Evolutionary conservation across 2,329 filamentous ascomycete genomes (phyloP).

Genomic region (Hawksworthiomyces lignivorus): DNA sequence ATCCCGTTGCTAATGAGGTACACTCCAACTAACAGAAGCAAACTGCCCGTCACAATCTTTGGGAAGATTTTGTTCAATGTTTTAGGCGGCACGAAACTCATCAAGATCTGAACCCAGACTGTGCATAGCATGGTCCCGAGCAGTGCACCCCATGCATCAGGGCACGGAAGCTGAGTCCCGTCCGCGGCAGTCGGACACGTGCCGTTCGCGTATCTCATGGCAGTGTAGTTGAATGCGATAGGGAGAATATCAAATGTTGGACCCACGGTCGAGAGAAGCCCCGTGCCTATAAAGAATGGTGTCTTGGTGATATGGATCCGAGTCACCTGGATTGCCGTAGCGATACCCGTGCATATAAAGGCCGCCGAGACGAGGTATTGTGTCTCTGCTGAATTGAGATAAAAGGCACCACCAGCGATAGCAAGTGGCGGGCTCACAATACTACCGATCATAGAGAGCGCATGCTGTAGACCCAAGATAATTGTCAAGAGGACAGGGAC

Average conservation of each 20-base stretch:
- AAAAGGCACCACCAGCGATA: conserved; percentile 49
- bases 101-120: conserved; percentile 50
- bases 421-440: conserved; percentile 54
- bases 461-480: conserved; percentile 62
- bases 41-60: conserved; percentile 60
- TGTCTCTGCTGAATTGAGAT: conserved; percentile 44
- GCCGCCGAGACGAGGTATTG: conserved; percentile 63
- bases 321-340: conserved; percentile 59
- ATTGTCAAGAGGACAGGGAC: conserved; percentile 60
- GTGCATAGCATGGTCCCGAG: conserved; percentile 45
- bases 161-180: conserved; percentile 54
- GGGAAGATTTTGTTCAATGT: conserved; percentile 57
- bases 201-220: conserved; percentile 57
- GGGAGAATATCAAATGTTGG: conserved; percentile 62
- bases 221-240: conserved; percentile 53
- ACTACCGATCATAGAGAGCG: conserved; percentile 58
- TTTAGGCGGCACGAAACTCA: conserved; percentile 56
- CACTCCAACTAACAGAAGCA: conserved; percentile 60
- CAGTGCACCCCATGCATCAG: conserved; percentile 58
- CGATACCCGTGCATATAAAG: conserved; percentile 58
- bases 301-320: conserved; percentile 55
- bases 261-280: conserved; percentile 59
- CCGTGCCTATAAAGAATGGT: conserved; percentile 57
- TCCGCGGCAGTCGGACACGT: conserved; percentile 50
- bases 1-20: conserved; percentile 56